phyloP scores from a whole-genome alignment of 139 green algal genomes.

The Chlamydomonas schloesseri region DNA sequence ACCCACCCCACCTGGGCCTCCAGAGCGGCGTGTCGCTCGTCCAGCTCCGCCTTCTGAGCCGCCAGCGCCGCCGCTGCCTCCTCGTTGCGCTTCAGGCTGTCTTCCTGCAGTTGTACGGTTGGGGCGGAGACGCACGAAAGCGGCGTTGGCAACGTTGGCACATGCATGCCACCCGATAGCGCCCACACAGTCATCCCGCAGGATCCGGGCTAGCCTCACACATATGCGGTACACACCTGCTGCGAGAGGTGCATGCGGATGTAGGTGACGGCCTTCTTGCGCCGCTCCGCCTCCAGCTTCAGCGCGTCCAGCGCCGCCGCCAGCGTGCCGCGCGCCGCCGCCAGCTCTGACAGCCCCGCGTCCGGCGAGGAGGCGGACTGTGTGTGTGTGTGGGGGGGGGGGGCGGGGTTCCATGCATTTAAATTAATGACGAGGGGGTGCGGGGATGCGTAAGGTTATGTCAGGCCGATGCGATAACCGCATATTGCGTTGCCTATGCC shows the following conservation, averaged over 20 bases:
- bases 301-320: conserved; percentile 19
- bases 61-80: conserved; percentile 7
- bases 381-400: neutral
- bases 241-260: conserved; percentile 33
- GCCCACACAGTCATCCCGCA: no score
- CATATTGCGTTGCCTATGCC: no score
- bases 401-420: neutral
- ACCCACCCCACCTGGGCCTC: conserved; percentile 8
- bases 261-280: conserved; percentile 47
- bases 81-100: conserved; percentile 24
- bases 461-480: no score
- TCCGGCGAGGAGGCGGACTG: conserved; percentile 42
- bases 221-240: neutral
- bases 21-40: conserved; percentile 35
- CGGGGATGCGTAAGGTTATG: no score
- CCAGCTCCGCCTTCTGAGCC: conserved; percentile 43
- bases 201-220: no score
- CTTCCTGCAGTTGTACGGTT: conserved; percentile 4
- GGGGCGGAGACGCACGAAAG: neutral
- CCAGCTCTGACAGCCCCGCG: conserved; percentile 33
- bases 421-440: no score
- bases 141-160: no score
- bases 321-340: conserved; percentile 15
- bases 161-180: no score
- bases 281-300: conserved; percentile 38